phyloP scores from a whole-genome alignment of 257 asterid species.

The Linderniella brevidens region DNA sequence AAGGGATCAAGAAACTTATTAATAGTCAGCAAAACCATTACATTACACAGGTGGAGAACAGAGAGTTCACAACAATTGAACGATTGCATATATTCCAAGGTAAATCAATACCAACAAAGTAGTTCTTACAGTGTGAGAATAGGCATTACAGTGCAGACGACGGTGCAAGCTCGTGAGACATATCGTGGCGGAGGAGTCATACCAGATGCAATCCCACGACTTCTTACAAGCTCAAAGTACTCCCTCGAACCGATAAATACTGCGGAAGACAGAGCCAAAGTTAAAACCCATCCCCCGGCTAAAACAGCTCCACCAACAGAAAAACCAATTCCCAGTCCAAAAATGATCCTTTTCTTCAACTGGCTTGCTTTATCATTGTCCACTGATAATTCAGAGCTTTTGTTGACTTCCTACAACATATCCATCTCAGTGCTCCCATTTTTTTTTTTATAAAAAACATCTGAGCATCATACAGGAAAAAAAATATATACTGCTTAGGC shows the following conservation, averaged over 20 bases:
- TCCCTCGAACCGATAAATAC: conserved; percentile 72
- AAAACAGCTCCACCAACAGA: conserved; percentile 74
- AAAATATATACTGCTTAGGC: background rate
- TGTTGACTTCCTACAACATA: conserved; percentile 58
- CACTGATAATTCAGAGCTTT: conserved; percentile 20
- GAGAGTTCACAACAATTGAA: background rate
- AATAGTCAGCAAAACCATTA: too few species aligned
- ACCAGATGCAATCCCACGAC: conserved; percentile 88
- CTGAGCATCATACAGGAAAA: conserved; percentile 3
- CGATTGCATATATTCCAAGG: background rate
- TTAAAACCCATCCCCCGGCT: conserved; percentile 91
- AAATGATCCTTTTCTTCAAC: conserved; percentile 61
- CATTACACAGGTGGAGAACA: background rate
- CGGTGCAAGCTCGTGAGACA: conserved; percentile 75
- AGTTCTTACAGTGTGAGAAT: conserved; percentile 74
- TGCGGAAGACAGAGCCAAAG: conserved; percentile 64
- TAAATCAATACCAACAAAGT: conserved; percentile 5
- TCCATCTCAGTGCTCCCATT: conserved; percentile 18
- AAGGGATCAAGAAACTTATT: too few species aligned
- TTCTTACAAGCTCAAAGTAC: conserved; percentile 91
- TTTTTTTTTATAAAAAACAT: conserved; percentile 10
- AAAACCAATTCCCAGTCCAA: conserved; percentile 82
- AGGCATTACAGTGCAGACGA: conserved; percentile 77
- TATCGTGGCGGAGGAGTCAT: conserved; percentile 97
- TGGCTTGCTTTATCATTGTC: conserved; percentile 43